These are phyloP conservation scores for Sugiyamaella xylanicola DNA, from an alignment of 1,139 yeast species.

Conservation along the genomic window DNA sequence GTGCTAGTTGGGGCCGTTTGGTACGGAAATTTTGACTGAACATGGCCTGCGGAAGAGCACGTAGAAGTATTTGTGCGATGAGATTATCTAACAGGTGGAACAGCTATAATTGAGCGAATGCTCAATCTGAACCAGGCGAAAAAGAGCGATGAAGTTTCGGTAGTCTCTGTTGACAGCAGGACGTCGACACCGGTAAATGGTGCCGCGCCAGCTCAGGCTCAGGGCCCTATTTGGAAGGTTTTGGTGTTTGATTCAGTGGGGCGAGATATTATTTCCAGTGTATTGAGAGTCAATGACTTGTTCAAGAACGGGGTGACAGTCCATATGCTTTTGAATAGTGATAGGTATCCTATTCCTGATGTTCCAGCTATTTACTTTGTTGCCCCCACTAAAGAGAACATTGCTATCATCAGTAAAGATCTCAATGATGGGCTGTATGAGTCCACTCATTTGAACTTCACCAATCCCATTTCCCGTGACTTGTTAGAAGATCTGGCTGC, in stretches of 20 bases:
- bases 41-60: no score
- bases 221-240: constrained; percentile 75
- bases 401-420: constrained; percentile 69
- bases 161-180: constrained; percentile 21
- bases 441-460: constrained; percentile 79
- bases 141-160: constrained; percentile 40
- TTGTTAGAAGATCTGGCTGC: constrained; percentile 87
- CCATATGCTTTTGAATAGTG: constrained; percentile 70
- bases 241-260: constrained; percentile 79
- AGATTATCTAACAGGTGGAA: not conserved
- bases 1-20: no score
- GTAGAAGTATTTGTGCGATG: no score
- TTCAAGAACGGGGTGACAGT: constrained; percentile 88
- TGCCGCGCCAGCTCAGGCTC: constrained; percentile 52
- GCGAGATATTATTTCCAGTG: constrained; percentile 83
- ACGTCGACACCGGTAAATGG: constrained; percentile 18
- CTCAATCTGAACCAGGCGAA: constrained; percentile 68
- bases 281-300: constrained; percentile 85
- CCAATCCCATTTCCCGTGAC: constrained; percentile 73
- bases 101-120: constrained; percentile 73
- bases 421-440: constrained; percentile 74
- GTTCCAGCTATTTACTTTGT: constrained; percentile 94
- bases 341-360: constrained; percentile 80
- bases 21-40: no score
- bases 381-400: constrained; percentile 80